Percentiles rank a stretch among this genome's conserved stretches.
Conservation (phyloP, 257 asterid genomes). For the Solanum megistacrolobum region DNA sequence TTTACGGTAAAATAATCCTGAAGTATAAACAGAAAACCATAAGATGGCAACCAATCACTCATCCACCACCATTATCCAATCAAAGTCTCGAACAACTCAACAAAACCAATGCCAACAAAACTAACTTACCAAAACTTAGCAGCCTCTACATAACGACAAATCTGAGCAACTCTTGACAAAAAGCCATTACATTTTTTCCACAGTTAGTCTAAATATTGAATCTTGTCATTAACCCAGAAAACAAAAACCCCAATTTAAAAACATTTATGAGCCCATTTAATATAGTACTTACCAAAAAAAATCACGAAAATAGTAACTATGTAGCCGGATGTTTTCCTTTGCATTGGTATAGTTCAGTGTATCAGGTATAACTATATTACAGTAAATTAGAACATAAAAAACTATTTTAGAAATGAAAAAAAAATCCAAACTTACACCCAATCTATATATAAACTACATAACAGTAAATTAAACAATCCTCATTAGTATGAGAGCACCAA, state of each 20-base stretch:
- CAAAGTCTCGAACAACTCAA: background rate
- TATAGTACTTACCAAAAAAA: background rate
- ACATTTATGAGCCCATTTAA: background rate
- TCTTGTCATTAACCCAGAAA: background rate
- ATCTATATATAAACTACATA: background rate
- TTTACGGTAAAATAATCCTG: conserved; percentile 5
- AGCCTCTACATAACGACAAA: background rate
- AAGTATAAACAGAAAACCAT: background rate
- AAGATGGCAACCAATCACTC: background rate
- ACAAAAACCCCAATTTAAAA: background rate
- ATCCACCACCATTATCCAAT: background rate
- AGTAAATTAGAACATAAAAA: background rate
- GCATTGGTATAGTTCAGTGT: background rate
- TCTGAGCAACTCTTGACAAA: background rate
- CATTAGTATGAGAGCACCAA: background rate
- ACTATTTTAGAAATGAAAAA: background rate
- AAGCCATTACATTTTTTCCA: background rate
- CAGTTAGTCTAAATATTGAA: background rate
- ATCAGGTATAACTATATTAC: background rate
- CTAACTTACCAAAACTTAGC: background rate
- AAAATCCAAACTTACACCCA: background rate
- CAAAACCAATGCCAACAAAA: background rate
- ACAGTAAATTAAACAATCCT: background rate
- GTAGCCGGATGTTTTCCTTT: background rate
- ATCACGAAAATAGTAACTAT: background rate